phyloP scores from a whole-genome alignment of 129 eudicot species.

The Oenanthe sinensis region DNA sequence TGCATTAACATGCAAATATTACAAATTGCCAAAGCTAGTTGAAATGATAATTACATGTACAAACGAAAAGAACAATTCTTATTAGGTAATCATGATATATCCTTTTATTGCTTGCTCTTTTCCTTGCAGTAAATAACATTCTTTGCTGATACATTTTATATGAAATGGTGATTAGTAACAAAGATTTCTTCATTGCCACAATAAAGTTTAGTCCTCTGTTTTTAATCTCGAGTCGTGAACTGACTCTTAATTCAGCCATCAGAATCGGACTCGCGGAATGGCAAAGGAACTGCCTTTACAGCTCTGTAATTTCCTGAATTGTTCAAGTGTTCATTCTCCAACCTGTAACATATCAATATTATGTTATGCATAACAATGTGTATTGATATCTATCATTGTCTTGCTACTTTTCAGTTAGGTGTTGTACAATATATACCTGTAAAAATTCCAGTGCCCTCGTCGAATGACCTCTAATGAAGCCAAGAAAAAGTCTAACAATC shows the following conservation, averaged over 20 bases:
- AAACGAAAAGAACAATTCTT: not conserved
- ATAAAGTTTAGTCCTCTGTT: not conserved
- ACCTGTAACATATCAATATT: slow-evolving; percentile 20
- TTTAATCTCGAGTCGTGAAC: not conserved
- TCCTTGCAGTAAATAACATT: not conserved
- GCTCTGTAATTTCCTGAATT: slow-evolving; percentile 92
- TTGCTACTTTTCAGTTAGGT: not conserved
- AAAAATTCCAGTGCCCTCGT: slow-evolving; percentile 97
- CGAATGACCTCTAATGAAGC: slow-evolving; percentile 95
- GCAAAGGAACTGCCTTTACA: slow-evolving; percentile 79
- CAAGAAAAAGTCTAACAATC: slow-evolving; percentile 64
- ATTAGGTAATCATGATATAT: not conserved
- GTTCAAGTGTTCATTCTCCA: slow-evolving; percentile 94
- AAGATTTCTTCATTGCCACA: slow-evolving; percentile 3
- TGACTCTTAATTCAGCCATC: slow-evolving; percentile 34
- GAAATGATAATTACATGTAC: not conserved
- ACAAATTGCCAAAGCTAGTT: not conserved
- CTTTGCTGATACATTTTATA: not conserved
- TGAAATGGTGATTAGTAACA: not conserved
- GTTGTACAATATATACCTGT: slow-evolving; percentile 41
- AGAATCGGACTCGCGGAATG: slow-evolving; percentile 72
- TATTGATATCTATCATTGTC: not conserved
- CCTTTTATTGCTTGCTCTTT: not conserved
- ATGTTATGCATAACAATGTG: not conserved
- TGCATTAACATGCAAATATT: not conserved